Base-by-base conservation (phyloP, 805 yeast genomes). In the Babjeviella inositovora region DNA sequence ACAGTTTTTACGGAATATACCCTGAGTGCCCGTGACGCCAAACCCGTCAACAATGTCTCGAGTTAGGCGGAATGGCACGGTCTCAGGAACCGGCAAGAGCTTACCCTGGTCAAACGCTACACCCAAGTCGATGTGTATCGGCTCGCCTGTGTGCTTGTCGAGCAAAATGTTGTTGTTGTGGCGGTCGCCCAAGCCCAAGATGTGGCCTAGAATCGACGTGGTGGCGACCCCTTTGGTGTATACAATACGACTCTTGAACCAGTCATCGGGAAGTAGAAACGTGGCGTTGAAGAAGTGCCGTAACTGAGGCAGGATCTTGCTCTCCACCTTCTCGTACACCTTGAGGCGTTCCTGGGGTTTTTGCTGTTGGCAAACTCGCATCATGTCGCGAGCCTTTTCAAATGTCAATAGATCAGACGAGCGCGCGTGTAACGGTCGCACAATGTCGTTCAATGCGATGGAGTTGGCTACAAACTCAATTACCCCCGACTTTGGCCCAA, bases 81-180 rank as follows among this genome's bases (percentile, higher is more conserved):
- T 61, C 38, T 90, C 99, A 0, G 99, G 98, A 6, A 87, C 65
- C 0, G 87, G 74, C 18, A 90, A 52, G 8, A 70, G 48, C 35
- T 65, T 71, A 1, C 97, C 98, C 38, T 84, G 95, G 43, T 90
- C 98, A 51, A 90, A 90, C 0, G 97, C 92, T 21, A 90, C 85
- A 0, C 98, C 99, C 10, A 90, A 51, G 45, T 90, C 99, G 34
- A 90, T 92, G 42, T 92, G 98, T 13, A 90, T 72, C 0, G 95
- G 93, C 35, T 85, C 95, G 0, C 97, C 97, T 0, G 80, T 62
- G n/a, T 43, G 38, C 23, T 58, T 57, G 43, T 90, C 96, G n/a
- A 90, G 40, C 22, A 90, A 46, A 18, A 90, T 74, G 42, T 90
- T 90, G 43, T 84, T 84, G 41, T 93, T 68, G 45, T 90, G 99